phyloP scores from a whole-genome alignment of 192 early-diverging fungal species.

The Gamsiella multidivaricata region DNA sequence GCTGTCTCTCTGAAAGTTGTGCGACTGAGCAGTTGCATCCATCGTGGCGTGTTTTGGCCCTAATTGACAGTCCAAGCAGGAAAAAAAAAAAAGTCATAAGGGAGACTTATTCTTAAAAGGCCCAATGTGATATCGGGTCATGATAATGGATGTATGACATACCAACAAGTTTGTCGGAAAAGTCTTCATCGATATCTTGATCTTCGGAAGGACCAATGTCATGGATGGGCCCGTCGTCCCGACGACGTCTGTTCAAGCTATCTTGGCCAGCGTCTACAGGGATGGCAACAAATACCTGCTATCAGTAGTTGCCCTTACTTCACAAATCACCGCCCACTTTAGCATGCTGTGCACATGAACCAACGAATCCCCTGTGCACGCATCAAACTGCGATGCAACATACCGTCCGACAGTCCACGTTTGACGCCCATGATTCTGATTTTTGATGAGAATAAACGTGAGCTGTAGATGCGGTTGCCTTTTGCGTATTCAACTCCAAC shows the following conservation, averaged over 20 bases:
- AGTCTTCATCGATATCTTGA: slow-evolving; percentile 49
- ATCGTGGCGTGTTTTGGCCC: slow-evolving; percentile 45
- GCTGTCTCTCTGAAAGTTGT: slow-evolving; percentile 57
- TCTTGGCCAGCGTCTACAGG: neutral
- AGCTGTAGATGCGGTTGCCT: neutral
- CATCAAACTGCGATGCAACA: too few species aligned
- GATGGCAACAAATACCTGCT: too few species aligned
- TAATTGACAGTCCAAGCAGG: too few species aligned
- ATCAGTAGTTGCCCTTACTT: too few species aligned
- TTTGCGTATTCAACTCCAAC: neutral
- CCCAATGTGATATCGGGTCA: too few species aligned
- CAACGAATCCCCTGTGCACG: neutral
- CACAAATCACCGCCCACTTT: too few species aligned
- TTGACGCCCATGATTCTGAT: slow-evolving; percentile 34
- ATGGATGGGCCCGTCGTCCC: slow-evolving; percentile 49
- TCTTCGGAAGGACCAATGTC: slow-evolving; percentile 34
- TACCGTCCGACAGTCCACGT: slow-evolving; percentile 41
- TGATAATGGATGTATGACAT: neutral
- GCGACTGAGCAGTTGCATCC: slow-evolving; percentile 27
- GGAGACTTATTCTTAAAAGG: neutral
- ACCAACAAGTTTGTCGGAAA: slow-evolving; percentile 37
- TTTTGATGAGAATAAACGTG: neutral
- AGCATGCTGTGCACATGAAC: neutral
- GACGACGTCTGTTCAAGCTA: slow-evolving; percentile 18
- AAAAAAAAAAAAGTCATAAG: neutral